Evolutionary conservation across 2,329 filamentous ascomycete genomes (phyloP).

Genomic region (Talaromyces sp.): DNA sequence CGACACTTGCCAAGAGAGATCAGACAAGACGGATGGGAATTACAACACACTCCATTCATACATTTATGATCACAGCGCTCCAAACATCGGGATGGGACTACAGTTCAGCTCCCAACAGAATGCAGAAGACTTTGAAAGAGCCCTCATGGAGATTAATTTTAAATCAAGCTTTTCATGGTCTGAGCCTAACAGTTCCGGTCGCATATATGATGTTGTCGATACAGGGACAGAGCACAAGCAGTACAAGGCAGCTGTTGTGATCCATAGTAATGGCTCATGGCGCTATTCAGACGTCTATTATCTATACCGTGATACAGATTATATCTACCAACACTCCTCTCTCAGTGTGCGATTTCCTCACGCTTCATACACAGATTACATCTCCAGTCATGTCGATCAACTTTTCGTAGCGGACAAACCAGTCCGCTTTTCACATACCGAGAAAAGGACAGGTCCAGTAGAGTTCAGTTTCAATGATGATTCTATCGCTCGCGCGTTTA

Average conservation of each 20-base stretch:
- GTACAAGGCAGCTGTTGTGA: slow-evolving; percentile 32
- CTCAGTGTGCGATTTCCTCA: slow-evolving; percentile 30
- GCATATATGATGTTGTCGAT: slow-evolving; percentile 33
- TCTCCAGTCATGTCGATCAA: slow-evolving; percentile 34
- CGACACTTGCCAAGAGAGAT: slow-evolving; percentile 32
- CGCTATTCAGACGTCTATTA: slow-evolving; percentile 32
- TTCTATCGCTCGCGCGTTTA: slow-evolving; percentile 22
- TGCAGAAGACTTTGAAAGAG: slow-evolving; percentile 31
- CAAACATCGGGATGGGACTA: slow-evolving; percentile 32
- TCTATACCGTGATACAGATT: slow-evolving; percentile 34
- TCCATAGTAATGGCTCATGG: slow-evolving; percentile 26
- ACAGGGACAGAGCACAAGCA: slow-evolving; percentile 30
- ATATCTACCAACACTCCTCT: slow-evolving; percentile 26
- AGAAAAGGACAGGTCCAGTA: slow-evolving; percentile 24
- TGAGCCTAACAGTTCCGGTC: slow-evolving; percentile 24
- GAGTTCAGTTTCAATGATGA: slow-evolving; percentile 27
- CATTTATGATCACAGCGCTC: slow-evolving; percentile 33
- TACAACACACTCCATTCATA: slow-evolving; percentile 34
- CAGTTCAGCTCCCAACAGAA: slow-evolving; percentile 26
- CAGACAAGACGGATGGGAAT: slow-evolving; percentile 31
- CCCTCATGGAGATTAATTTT: slow-evolving; percentile 25
- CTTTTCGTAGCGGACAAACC: slow-evolving; percentile 27
- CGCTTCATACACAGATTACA: slow-evolving; percentile 32
- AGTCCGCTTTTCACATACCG: slow-evolving; percentile 34
- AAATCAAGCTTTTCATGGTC: slow-evolving; percentile 29